Percentiles rank a stretch among this genome's conserved stretches.
Evolutionary conservation across 108 stramenopile species (phyloP).

Genomic region (Conticribra weissflogii): DNA sequence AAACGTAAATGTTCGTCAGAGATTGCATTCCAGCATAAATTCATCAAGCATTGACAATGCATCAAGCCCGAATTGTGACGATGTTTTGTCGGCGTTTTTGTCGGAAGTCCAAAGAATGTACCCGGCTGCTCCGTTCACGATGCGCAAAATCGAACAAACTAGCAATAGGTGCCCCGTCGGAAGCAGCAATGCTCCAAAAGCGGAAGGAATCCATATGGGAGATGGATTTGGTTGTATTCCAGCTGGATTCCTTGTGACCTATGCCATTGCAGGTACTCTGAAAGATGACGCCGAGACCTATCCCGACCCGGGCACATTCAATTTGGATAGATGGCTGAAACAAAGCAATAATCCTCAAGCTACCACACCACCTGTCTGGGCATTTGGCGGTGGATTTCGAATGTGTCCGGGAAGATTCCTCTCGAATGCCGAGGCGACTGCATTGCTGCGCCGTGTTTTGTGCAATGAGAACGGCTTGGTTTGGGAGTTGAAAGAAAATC

Average conservation of each 20-base stretch:
- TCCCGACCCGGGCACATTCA: slow-evolving; percentile 9
- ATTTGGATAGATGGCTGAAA: slow-evolving; percentile 28
- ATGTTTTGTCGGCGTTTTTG: slow-evolving; percentile 14
- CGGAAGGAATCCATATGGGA: slow-evolving; percentile 27
- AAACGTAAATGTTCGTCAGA: slow-evolving; percentile 16
- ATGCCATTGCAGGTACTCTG: slow-evolving; percentile 41
- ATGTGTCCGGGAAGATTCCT: slow-evolving; percentile 44
- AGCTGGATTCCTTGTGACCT: slow-evolving; percentile 24
- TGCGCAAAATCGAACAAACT: slow-evolving; percentile 23
- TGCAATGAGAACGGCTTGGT: slow-evolving; percentile 6
- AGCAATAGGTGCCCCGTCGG: background rate
- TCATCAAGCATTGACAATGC: background rate
- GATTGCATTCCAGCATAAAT: slow-evolving; percentile 21
- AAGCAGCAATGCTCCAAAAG: background rate
- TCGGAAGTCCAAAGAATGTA: slow-evolving; percentile 34
- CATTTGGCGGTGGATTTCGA: slow-evolving; percentile 44
- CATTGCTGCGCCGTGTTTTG: slow-evolving; percentile 24
- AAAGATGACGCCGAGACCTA: slow-evolving; percentile 19
- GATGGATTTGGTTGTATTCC: slow-evolving; percentile 23
- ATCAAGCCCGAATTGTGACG: background rate
- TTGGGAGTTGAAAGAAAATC: slow-evolving; percentile 35
- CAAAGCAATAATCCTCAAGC: background rate
- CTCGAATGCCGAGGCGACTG: slow-evolving; percentile 19
- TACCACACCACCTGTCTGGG: slow-evolving; percentile 5
- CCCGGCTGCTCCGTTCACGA: slow-evolving; percentile 44